Evolutionary conservation across 108 stramenopile species (phyloP).

Genomic region (Stephanodiscus minutulus): DNA sequence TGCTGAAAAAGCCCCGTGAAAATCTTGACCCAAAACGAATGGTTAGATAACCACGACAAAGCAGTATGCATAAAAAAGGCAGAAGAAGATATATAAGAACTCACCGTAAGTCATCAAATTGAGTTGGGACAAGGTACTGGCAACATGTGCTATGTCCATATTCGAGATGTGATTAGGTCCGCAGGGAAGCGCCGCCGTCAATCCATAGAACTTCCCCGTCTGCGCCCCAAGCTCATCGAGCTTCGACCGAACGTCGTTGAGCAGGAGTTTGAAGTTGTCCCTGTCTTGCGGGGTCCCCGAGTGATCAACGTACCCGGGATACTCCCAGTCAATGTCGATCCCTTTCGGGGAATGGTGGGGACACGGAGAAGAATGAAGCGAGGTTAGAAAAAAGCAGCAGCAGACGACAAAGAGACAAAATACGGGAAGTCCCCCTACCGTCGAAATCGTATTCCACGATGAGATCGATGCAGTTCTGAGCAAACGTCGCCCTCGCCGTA

Average conservation of each 20-base stretch:
- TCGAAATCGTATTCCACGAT: slow-evolving; percentile 32
- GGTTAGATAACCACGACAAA: not conserved
- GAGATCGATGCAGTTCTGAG: slow-evolving; percentile 28
- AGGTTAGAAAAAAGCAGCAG: not conserved
- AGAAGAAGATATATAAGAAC: not conserved
- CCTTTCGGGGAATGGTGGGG: not conserved
- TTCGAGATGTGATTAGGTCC: slow-evolving; percentile 45
- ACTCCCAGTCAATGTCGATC: slow-evolving; percentile 51
- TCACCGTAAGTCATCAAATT: slow-evolving; percentile 45
- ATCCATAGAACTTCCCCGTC: slow-evolving; percentile 47
- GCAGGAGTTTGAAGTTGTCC: slow-evolving; percentile 43
- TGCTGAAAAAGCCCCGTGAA: slow-evolving; percentile 42
- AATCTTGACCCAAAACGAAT: slow-evolving; percentile 25
- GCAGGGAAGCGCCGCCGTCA: slow-evolving; percentile 53
- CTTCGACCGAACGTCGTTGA: slow-evolving; percentile 40
- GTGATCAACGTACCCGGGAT: slow-evolving; percentile 44
- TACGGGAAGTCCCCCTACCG: not conserved
- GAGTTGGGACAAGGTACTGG: slow-evolving; percentile 35
- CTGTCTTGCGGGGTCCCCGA: slow-evolving; percentile 43
- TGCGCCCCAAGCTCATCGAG: slow-evolving; percentile 36
- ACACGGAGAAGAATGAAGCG: not conserved
- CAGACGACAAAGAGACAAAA: not conserved
- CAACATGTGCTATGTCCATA: slow-evolving; percentile 44
- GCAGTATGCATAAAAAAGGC: not conserved
- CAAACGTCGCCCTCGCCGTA: slow-evolving; percentile 20